Base-by-base conservation (phyloP, 768 basidiomycete genomes). In the Terana coerulea region DNA sequence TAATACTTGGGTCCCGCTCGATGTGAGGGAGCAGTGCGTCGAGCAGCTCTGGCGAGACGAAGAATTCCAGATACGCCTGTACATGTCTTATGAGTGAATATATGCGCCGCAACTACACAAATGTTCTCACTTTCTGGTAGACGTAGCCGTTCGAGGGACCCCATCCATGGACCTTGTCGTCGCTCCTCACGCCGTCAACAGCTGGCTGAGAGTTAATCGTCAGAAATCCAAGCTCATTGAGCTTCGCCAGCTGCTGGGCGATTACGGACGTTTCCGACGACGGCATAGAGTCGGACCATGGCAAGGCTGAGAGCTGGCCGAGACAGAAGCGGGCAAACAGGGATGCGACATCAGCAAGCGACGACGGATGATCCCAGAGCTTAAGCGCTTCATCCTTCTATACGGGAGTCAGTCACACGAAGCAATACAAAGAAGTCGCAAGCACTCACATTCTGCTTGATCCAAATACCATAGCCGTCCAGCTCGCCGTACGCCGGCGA, bases 171-270 rank as follows among this genome's bases (percentile, higher is more conserved):
- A 82, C 74, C 56, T 84, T 82, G 68, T 98, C 88, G 49, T 91
- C 86, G 61, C 91, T 95, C 55, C 77, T 73, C 8, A 79, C 88
- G 41, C 93, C 94, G 62, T 95, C 91, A 26, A 98, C 94, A 2
- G 93, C 94, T 9, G 95, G 95, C 66, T 98, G 95, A 21, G 91
- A 94, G 69, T 98, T 98, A 73, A 98, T 98, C 1, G 93, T 98
- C 59, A 98, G 69, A 76, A 95, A 99, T 2, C 97, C 97, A 15
- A 91, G 72, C 47, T 84, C 79, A 67, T 98, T 99, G 75, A 98
- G 83, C 65, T 80, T 80, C 31, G 90, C 81, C 3, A 99, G 79
- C 56, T 88, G 80, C 36, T 76, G 69, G 8, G 90, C 72, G 62
- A 99, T 98, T 42, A 86, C 76, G 3, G 76, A 71, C 0, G 93